phyloP scores from a whole-genome alignment of 768 basidiomycete species.

The Lactifluus subvellereus region DNA sequence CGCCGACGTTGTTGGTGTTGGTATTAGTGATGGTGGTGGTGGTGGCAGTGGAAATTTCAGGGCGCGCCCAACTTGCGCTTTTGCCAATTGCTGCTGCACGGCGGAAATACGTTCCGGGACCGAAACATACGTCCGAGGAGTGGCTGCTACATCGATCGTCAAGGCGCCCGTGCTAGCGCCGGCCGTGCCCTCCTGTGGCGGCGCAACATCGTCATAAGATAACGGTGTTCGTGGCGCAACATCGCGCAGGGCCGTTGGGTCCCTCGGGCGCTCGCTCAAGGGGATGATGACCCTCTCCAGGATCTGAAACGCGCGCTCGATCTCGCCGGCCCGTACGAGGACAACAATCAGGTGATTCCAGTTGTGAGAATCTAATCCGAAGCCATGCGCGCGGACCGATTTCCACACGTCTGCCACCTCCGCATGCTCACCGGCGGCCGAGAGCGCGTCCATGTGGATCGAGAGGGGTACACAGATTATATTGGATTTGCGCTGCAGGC shows the following conservation, averaged over 20 bases:
- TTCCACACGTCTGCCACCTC: slow-evolving; percentile 65
- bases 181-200: not conserved
- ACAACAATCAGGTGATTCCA: slow-evolving; percentile 83
- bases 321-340: slow-evolving; percentile 72
- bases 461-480: slow-evolving; percentile 74
- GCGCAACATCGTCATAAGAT: slow-evolving; percentile 24
- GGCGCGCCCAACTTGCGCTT: not conserved
- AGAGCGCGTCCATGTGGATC: slow-evolving; percentile 72
- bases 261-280: slow-evolving; percentile 35
- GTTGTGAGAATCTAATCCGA: slow-evolving; percentile 81
- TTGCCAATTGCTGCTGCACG: slow-evolving; percentile 3
- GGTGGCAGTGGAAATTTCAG: not conserved
- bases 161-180: slow-evolving; percentile 1
- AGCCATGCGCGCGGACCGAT: slow-evolving; percentile 52
- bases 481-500: slow-evolving; percentile 38
- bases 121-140: not conserved
- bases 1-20: not conserved
- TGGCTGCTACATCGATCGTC: slow-evolving; percentile 20
- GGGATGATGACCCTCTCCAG: slow-evolving; percentile 72
- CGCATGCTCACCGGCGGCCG: slow-evolving; percentile 52
- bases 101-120: slow-evolving; percentile 6
- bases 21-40: not conserved
- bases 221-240: slow-evolving; percentile 27
- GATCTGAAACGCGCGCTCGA: slow-evolving; percentile 79
- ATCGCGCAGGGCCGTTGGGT: slow-evolving; percentile 18